phyloP scores from a whole-genome alignment of 73 alveolate genomes.

The Blepharisma stoltei region DNA sequence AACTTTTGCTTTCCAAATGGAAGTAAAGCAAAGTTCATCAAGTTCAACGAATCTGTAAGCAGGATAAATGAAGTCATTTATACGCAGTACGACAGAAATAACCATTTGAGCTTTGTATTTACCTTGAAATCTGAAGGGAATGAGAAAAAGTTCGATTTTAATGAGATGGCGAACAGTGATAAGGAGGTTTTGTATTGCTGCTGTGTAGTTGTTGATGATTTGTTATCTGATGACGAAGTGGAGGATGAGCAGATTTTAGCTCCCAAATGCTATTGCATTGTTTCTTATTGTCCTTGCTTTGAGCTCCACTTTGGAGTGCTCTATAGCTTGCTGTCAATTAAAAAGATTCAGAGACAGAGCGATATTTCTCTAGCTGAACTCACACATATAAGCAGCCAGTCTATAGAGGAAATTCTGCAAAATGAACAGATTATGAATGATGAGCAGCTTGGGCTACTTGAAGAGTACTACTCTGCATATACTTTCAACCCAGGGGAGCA shows the following conservation, averaged over 20 bases:
- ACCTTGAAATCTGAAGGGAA: not conserved
- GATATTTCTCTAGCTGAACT: not conserved
- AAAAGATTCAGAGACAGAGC: not conserved
- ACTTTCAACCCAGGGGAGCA: too few species aligned
- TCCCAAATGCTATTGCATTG: not conserved
- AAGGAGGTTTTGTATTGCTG: conserved; percentile 11
- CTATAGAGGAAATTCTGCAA: too few species aligned
- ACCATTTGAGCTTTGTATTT: not conserved
- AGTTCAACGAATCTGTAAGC: not conserved
- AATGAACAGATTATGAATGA: too few species aligned
- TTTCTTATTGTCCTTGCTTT: conserved; percentile 11
- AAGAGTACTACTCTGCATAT: too few species aligned
- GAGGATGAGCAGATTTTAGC: not conserved
- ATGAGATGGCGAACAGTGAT: not conserved
- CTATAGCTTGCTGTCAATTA: not conserved
- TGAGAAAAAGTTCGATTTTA: not conserved
- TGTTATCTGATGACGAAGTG: not conserved
- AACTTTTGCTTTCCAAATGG: conserved; percentile 20
- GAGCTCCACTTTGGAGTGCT: conserved; percentile 15
- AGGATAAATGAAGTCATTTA: not conserved
- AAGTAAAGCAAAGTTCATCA: not conserved
- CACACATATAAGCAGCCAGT: too few species aligned
- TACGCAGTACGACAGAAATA: not conserved
- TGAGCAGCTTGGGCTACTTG: too few species aligned
- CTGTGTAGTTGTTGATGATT: conserved; percentile 3